phyloP scores from a whole-genome alignment of 129 eudicot species.

The Artemisia annua region DNA sequence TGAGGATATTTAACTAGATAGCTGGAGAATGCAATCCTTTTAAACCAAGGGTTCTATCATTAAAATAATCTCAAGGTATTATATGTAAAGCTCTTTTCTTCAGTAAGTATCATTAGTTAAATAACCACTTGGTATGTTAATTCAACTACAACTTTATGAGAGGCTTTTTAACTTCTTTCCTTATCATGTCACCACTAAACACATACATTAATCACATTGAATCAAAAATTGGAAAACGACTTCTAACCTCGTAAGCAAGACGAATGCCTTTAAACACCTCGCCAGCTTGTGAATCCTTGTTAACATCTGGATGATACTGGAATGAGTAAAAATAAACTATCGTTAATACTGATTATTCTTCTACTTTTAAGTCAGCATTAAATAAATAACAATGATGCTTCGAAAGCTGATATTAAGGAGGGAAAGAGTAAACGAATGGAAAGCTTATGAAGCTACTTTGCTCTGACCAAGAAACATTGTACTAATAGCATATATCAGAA shows the following conservation, averaged over 20 bases:
- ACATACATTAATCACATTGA: background rate
- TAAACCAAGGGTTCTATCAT: no score
- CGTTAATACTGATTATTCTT: background rate
- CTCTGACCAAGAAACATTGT: background rate
- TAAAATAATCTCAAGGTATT: no score
- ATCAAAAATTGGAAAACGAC: background rate
- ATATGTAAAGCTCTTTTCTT: no score
- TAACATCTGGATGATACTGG: constrained; percentile 98
- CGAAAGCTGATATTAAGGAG: background rate
- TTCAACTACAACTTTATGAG: background rate
- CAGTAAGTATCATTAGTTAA: background rate
- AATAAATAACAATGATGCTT: background rate
- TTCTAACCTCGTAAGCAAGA: constrained; percentile 79
- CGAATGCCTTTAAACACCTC: constrained; percentile 76
- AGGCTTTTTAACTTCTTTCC: background rate
- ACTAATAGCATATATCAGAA: background rate
- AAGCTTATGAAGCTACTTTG: background rate
- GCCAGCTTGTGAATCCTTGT: constrained; percentile 71
- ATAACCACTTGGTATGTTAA: background rate
- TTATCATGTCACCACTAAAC: background rate
- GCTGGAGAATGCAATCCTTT: no score
- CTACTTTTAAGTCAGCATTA: background rate
- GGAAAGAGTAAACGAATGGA: background rate
- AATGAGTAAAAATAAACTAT: constrained; percentile 21
- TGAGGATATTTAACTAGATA: no score